Conservation (phyloP, 257 asterid species). For the Paraleonurus japonicus region DNA sequence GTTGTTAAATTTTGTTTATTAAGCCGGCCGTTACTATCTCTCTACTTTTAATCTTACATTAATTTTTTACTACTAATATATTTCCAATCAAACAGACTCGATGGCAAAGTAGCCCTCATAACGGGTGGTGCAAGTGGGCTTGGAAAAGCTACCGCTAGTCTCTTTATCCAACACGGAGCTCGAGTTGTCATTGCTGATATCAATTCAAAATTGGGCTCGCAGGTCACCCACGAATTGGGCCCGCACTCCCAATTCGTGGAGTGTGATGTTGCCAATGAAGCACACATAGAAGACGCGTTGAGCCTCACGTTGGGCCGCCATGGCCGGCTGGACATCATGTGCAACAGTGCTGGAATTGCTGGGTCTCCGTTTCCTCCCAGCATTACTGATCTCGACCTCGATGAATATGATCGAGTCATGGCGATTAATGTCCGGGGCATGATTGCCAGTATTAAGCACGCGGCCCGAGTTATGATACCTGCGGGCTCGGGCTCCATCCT, state of each 20-base stretch:
- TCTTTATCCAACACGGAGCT: conserved; percentile 42
- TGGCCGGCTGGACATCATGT: conserved; percentile 40
- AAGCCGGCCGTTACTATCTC: not conserved
- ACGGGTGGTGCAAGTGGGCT: conserved; percentile 63
- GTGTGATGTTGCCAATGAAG: conserved; percentile 33
- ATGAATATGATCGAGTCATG: conserved; percentile 35
- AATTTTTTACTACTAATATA: not conserved
- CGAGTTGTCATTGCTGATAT: conserved; percentile 50
- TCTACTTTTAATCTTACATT: not conserved
- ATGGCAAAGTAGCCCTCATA: conserved; percentile 52
- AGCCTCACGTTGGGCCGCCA: conserved; percentile 30
- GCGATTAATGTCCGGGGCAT: conserved; percentile 33
- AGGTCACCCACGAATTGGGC: conserved; percentile 29
- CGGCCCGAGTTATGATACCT: conserved; percentile 35
- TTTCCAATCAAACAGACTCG: conserved; percentile 29
- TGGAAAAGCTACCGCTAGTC: conserved; percentile 45
- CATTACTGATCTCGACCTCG: conserved; percentile 29
- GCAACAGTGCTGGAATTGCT: conserved; percentile 37
- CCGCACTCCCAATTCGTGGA: conserved; percentile 32
- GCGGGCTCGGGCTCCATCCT: conserved; percentile 31
- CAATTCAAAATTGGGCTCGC: conserved; percentile 34
- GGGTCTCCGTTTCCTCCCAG: conserved; percentile 32
- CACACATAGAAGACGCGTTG: conserved; percentile 29
- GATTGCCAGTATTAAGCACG: conserved; percentile 32
- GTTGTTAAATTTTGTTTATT: not conserved